These are phyloP conservation scores for Acacia pycnantha DNA, from an alignment of 331 rosid genomes.

Conservation along the genomic window DNA sequence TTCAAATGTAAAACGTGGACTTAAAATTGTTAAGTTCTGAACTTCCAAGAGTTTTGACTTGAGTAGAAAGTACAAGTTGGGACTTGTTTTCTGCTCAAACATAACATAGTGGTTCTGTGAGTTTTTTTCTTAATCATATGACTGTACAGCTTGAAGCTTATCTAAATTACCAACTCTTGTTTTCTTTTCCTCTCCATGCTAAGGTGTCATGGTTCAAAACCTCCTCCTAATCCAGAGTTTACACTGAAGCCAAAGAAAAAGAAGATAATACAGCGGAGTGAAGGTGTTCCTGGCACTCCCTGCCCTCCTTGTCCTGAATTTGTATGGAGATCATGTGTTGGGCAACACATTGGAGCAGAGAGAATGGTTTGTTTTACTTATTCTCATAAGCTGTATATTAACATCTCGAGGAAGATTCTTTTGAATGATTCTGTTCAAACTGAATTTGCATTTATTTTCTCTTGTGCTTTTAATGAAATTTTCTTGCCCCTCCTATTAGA, in stretches of 20 bases:
- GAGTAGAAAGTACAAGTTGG: constrained; percentile 1
- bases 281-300: constrained; percentile 64
- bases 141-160: neutral
- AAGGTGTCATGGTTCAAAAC: constrained; percentile 87
- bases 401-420: constrained; percentile 25
- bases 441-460: constrained; percentile 13
- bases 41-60: constrained; percentile 3
- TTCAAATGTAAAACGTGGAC: constrained; percentile 10
- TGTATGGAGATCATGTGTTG: constrained; percentile 87
- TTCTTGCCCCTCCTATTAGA: constrained; percentile 45
- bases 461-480: constrained; percentile 18
- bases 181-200: constrained; percentile 20
- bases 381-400: constrained; percentile 17
- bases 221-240: constrained; percentile 89
- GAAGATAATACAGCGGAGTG: constrained; percentile 53
- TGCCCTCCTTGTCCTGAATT: constrained; percentile 91
- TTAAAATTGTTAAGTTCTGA: constrained; percentile 6
- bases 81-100: neutral
- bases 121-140: neutral
- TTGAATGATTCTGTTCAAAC: constrained; percentile 9
- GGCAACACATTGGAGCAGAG: constrained; percentile 81
- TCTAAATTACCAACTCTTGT: constrained; percentile 5
- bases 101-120: neutral
- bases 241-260: constrained; percentile 92
- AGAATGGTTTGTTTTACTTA: constrained; percentile 67